phyloP scores from a whole-genome alignment of 176 grass and related monocot species.

The Eleusine coracana region DNA sequence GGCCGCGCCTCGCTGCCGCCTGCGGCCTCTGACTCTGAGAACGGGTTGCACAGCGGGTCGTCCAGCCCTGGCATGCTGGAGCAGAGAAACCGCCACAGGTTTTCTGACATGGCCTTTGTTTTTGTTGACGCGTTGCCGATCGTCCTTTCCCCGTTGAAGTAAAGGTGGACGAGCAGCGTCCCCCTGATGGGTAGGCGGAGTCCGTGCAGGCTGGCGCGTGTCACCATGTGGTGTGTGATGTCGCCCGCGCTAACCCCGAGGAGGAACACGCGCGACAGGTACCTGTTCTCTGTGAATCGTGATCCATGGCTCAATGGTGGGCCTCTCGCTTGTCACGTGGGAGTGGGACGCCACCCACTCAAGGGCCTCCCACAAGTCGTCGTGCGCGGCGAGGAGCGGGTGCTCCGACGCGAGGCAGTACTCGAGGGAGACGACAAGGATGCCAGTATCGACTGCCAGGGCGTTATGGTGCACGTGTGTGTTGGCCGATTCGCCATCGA shows the following conservation, averaged over 20 bases:
- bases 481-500: conserved; percentile 42
- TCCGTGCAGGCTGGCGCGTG: conserved; percentile 27
- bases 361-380: conserved; percentile 51
- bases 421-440: conserved; percentile 54
- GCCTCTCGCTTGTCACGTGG: conserved; percentile 2
- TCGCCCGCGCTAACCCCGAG: conserved; percentile 54
- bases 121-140: not conserved
- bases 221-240: conserved; percentile 51
- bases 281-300: conserved; percentile 34
- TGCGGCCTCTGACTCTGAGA: conserved; percentile 1
- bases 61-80: conserved; percentile 64
- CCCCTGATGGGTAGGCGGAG: conserved; percentile 35
- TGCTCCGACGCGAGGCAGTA: conserved; percentile 75
- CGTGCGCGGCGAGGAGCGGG: conserved; percentile 59
- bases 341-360: conserved; percentile 64
- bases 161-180: conserved; percentile 51
- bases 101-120: conserved; percentile 40
- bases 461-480: conserved; percentile 42
- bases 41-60: conserved; percentile 65
- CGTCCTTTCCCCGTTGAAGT: conserved; percentile 49
- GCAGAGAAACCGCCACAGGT: conserved; percentile 55
- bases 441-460: conserved; percentile 40
- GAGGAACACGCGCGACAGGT: conserved; percentile 57
- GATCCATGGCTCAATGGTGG: conserved; percentile 50
- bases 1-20: conserved; percentile 44